These are phyloP conservation scores for Craspedostauros australis DNA, from an alignment of 108 stramenopile species.

Conservation along the genomic window DNA sequence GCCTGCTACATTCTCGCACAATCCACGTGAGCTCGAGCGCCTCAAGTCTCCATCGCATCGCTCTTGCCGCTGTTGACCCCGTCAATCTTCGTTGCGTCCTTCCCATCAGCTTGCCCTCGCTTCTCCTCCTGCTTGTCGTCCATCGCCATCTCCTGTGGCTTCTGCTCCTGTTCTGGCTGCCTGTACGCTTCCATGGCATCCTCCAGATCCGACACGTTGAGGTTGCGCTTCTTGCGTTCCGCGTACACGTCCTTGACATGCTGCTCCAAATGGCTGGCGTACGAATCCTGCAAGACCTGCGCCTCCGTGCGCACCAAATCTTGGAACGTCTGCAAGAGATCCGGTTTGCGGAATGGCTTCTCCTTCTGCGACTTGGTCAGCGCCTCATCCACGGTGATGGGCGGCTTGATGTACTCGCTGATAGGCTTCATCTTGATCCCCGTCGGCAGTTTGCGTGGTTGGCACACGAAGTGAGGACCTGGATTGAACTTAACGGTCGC, in stretches of 20 bases:
- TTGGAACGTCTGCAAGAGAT: constrained; percentile 54
- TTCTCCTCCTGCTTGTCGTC: too few relatives aligned
- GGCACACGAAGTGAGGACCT: constrained; percentile 80
- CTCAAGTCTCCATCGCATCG: too few relatives aligned
- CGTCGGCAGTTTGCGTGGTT: constrained; percentile 38
- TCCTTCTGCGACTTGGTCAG: constrained; percentile 36
- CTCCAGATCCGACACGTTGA: constrained; percentile 46
- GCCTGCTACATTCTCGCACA: too few relatives aligned
- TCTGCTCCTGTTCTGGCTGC: too few relatives aligned
- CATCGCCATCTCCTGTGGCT: too few relatives aligned
- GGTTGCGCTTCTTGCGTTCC: constrained; percentile 38
- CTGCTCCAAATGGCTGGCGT: constrained; percentile 33
- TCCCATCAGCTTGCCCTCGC: too few relatives aligned
- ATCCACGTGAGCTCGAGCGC: too few relatives aligned
- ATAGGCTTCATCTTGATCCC: constrained; percentile 41
- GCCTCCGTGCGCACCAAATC: constrained; percentile 60
- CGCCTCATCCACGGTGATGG: constrained; percentile 51
- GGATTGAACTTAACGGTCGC: constrained; percentile 63
- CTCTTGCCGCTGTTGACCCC: too few relatives aligned
- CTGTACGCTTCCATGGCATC: too few relatives aligned
- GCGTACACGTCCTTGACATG: constrained; percentile 40
- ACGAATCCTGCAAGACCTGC: constrained; percentile 34
- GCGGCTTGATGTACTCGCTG: constrained; percentile 45
- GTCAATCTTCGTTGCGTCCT: too few relatives aligned
- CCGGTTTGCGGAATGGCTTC: constrained; percentile 34